Evolutionary conservation across 1,139 yeast genomes (phyloP).

Genomic region (Debaryomyces sp.): DNA sequence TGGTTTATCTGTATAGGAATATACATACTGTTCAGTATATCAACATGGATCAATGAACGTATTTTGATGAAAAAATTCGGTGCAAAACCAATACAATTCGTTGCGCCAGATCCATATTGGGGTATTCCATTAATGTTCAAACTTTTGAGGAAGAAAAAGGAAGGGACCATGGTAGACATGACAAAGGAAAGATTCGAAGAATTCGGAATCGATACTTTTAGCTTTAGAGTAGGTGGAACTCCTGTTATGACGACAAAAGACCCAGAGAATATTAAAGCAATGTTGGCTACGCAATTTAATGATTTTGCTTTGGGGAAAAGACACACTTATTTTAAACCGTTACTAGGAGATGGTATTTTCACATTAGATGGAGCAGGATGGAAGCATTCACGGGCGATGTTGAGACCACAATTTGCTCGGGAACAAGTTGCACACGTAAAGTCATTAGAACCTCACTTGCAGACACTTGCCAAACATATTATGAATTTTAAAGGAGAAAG

Average conservation of each 20-base stretch:
- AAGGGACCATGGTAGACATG: conserved; percentile 28
- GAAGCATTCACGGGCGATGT: conserved; percentile 60
- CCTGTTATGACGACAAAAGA: conserved; percentile 31
- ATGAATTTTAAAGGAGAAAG: conserved; percentile 27
- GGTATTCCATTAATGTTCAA: conserved; percentile 26
- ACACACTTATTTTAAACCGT: conserved; percentile 41
- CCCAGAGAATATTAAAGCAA: conserved; percentile 44
- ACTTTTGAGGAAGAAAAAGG: conserved; percentile 18
- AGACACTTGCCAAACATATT: conserved; percentile 38
- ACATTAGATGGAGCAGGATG: conserved; percentile 58
- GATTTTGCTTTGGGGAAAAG: conserved; percentile 58
- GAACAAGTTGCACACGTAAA: conserved; percentile 56
- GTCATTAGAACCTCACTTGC: conserved; percentile 50
- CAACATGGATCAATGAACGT: background rate
- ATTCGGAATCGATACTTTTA: conserved; percentile 9
- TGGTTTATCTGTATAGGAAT: background rate
- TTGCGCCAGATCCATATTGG: conserved; percentile 18
- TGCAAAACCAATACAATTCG: conserved; percentile 17
- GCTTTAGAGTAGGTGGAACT: conserved; percentile 22
- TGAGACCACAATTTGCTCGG: conserved; percentile 60
- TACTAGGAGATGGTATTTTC: conserved; percentile 61
- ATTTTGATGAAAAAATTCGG: conserved; percentile 20
- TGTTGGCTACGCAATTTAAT: conserved; percentile 48
- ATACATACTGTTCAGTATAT: background rate
- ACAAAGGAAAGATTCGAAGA: conserved; percentile 17